Evolutionary conservation across 2,329 filamentous ascomycete genomes (phyloP).

Genomic region (Monosporascus sp.): DNA sequence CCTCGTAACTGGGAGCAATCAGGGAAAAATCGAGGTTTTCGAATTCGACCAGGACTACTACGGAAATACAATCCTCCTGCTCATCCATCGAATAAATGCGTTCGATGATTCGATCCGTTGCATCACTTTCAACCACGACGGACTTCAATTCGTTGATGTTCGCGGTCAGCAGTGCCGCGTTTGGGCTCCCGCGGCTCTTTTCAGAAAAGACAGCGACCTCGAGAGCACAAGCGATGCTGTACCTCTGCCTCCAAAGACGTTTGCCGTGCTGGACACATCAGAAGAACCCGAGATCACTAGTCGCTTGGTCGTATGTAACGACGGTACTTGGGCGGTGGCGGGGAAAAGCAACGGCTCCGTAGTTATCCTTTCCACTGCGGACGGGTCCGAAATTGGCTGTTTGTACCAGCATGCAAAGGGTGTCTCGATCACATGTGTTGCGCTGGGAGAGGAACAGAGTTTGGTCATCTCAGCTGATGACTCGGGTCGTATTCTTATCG

Average conservation of each 20-base stretch:
- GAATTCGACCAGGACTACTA: conserved; percentile 17
- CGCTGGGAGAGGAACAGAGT: conserved; percentile 9
- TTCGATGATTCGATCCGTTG: conserved; percentile 20
- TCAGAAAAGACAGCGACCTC: conserved; percentile 17
- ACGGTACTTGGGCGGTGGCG: conserved; percentile 16
- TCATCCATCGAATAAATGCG: conserved; percentile 25
- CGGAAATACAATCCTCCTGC: conserved; percentile 3
- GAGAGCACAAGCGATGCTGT: conserved; percentile 13
- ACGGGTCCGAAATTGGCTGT: conserved; percentile 7
- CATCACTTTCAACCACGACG: conserved; percentile 26
- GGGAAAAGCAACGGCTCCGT: conserved; percentile 22
- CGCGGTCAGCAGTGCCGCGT: conserved; percentile 25
- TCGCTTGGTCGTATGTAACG: conserved; percentile 2
- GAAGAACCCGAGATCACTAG: conserved; percentile 17
- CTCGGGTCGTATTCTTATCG: conserved; percentile 18
- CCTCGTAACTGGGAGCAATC: conserved; percentile 17
- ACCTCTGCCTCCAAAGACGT: conserved; percentile 3
- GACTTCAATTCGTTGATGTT: conserved; percentile 27
- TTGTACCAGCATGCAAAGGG: conserved; percentile 19
- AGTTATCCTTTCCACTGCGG: conserved; percentile 14
- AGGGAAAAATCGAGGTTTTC: conserved; percentile 22
- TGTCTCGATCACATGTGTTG: conserved; percentile 14
- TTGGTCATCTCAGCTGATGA: conserved; percentile 24
- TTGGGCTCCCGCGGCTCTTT: conserved; percentile 30
- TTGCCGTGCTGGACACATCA: conserved; percentile 7